Conservation (phyloP, 169 alveolate species). For the Cystoisospora suis region DNA sequence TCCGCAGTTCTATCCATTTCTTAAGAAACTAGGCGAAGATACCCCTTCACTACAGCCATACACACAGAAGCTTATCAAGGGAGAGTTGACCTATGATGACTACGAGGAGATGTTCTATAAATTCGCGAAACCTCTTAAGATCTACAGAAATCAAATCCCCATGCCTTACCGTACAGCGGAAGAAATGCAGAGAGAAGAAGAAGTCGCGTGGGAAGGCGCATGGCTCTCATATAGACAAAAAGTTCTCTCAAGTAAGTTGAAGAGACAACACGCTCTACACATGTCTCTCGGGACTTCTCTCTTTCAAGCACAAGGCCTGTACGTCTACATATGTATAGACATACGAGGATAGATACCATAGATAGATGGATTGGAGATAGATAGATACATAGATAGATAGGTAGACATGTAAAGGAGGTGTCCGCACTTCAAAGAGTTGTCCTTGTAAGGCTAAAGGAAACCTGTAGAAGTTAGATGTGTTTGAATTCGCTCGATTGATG, state of each 20-base stretch:
- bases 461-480: too few relatives aligned
- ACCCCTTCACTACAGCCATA: conserved; percentile 88
- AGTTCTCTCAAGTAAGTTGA: conserved; percentile 75
- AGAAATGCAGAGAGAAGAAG: conserved; percentile 78
- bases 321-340: too few relatives aligned
- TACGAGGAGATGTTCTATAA: conserved; percentile 90
- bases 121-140: conserved; percentile 88
- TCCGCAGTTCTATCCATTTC: conserved; percentile 89
- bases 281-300: too few relatives aligned
- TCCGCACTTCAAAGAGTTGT: too few relatives aligned
- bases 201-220: conserved; percentile 82
- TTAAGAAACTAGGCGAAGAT: conserved; percentile 89
- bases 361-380: too few relatives aligned
- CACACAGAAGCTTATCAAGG: conserved; percentile 81
- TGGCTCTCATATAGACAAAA: conserved; percentile 87
- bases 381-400: too few relatives aligned
- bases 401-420: too few relatives aligned
- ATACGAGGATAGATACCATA: too few relatives aligned
- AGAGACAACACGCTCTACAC: too few relatives aligned
- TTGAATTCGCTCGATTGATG: too few relatives aligned
- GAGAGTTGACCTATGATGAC: conserved; percentile 86
- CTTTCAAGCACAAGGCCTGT: too few relatives aligned
- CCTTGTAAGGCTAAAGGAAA: too few relatives aligned
- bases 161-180: conserved; percentile 85
- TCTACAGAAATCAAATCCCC: conserved; percentile 85